Conservation (phyloP, 352 stramenopile species). For the Pythium biforme region DNA sequence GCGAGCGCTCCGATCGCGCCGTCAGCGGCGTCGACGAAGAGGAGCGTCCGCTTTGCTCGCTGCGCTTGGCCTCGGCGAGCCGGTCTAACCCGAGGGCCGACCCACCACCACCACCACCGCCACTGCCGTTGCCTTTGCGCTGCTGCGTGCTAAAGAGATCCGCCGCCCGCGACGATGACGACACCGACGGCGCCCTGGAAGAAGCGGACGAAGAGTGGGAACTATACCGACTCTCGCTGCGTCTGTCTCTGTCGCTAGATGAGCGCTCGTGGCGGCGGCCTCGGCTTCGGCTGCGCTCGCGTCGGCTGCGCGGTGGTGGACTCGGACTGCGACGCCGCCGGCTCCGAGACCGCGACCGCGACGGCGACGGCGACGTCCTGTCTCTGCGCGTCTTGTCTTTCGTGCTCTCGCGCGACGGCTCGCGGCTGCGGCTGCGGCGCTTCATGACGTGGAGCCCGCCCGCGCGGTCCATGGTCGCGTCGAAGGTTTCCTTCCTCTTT, state of each 20-base stretch:
- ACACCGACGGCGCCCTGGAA: slow-evolving; percentile 1
- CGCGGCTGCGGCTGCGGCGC: slow-evolving; percentile 16
- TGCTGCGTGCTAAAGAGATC: slow-evolving; percentile 31
- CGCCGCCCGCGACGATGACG: slow-evolving; percentile 2
- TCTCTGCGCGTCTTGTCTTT: neutral
- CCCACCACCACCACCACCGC: neutral
- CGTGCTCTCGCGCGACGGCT: too few relatives aligned
- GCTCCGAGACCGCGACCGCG: neutral
- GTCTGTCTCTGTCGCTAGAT: neutral
- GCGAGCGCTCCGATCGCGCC: slow-evolving; percentile 31
- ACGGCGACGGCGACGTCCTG: neutral
- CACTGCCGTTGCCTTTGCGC: neutral
- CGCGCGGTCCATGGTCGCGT: slow-evolving; percentile 14
- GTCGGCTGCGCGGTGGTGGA: neutral
- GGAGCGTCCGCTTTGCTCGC: slow-evolving; percentile 24
- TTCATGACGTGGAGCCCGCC: slow-evolving; percentile 35
- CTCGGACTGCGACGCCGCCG: slow-evolving; percentile 11
- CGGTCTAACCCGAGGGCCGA: slow-evolving; percentile 64
- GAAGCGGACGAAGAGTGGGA: slow-evolving; percentile 2
- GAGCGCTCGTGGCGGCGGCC: slow-evolving; percentile 13
- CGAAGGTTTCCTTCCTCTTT: too few relatives aligned
- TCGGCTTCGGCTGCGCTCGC: slow-evolving; percentile 15
- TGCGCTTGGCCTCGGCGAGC: slow-evolving; percentile 60
- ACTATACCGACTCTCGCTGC: neutral
- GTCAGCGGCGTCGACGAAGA: slow-evolving; percentile 24